Conservation (phyloP, 225 moss, liverwort and hornwort genomes). For the Polytrichum commune region DNA sequence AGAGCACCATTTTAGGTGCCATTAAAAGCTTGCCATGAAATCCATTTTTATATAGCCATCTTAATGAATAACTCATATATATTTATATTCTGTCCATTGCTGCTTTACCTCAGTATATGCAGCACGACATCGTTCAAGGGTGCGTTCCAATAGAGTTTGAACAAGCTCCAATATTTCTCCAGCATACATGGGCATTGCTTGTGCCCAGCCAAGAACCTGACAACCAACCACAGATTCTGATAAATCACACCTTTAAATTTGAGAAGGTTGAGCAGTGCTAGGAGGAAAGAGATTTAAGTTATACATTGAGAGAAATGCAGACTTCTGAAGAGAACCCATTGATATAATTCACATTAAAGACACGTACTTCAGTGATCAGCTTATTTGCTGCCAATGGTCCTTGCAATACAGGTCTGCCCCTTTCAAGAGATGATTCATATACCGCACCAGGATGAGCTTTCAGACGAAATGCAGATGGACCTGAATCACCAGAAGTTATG, state of each 20-base stretch:
- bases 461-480: conserved; percentile 93
- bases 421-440: conserved; percentile 79
- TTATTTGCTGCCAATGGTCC: conserved; percentile 96
- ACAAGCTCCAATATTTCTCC: conserved; percentile 99
- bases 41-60: too few species aligned
- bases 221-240: neutral
- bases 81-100: too few species aligned
- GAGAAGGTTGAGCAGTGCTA: too few species aligned
- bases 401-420: conserved; percentile 88
- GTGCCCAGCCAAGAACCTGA: conserved; percentile 98
- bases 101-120: conserved; percentile 81
- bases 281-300: too few species aligned
- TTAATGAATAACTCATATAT: too few species aligned
- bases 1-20: too few species aligned
- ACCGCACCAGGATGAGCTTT: conserved; percentile 89
- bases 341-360: too few species aligned
- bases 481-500: conserved; percentile 27
- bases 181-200: conserved; percentile 99
- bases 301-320: too few species aligned
- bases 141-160: conserved; percentile 96
- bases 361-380: conserved; percentile 84
- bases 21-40: too few species aligned
- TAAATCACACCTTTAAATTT: too few species aligned
- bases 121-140: conserved; percentile 94
- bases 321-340: too few species aligned